phyloP scores from a whole-genome alignment of 1,284 basidiomycete species.

The Nidula niveotomentosa region DNA sequence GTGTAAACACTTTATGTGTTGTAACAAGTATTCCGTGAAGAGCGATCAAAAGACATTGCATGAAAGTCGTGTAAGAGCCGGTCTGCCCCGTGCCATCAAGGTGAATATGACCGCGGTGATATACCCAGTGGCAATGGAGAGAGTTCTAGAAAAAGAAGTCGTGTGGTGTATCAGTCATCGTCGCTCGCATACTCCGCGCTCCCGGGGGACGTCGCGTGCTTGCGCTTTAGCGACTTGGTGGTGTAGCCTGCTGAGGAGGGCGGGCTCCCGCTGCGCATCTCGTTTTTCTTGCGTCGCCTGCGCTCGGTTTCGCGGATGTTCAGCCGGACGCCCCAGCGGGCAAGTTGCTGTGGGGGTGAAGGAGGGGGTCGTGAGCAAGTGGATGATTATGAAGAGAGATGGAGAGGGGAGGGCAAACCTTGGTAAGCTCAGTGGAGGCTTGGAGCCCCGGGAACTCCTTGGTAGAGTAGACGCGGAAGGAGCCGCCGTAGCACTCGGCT shows the following conservation, averaged over 20 bases:
- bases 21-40: too few species aligned
- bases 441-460: conserved; percentile 78
- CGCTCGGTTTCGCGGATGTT: conserved; percentile 72
- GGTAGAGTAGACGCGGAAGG: conserved; percentile 74
- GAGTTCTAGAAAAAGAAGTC: neutral
- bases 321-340: conserved; percentile 66
- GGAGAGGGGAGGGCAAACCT: conserved; percentile 36
- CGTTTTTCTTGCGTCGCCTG: conserved; percentile 52
- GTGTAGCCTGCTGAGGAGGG: neutral
- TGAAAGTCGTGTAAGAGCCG: too few species aligned
- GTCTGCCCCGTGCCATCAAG: too few species aligned
- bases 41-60: too few species aligned
- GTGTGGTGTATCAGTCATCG: neutral
- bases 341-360: conserved; percentile 47
- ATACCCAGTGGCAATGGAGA: neutral
- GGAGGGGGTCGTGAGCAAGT: neutral
- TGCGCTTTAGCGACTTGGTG: neutral
- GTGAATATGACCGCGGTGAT: too few species aligned
- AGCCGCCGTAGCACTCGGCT: conserved; percentile 68
- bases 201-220: neutral
- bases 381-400: conserved; percentile 1
- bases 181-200: neutral
- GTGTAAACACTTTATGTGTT: too few species aligned
- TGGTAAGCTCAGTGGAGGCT: conserved; percentile 74
- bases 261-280: conserved; percentile 19